Percentiles rank a stretch among this genome's conserved stretches.
Conservation (phyloP, 2,329 filamentous ascomycete genomes). For the Amphichorda felina region DNA sequence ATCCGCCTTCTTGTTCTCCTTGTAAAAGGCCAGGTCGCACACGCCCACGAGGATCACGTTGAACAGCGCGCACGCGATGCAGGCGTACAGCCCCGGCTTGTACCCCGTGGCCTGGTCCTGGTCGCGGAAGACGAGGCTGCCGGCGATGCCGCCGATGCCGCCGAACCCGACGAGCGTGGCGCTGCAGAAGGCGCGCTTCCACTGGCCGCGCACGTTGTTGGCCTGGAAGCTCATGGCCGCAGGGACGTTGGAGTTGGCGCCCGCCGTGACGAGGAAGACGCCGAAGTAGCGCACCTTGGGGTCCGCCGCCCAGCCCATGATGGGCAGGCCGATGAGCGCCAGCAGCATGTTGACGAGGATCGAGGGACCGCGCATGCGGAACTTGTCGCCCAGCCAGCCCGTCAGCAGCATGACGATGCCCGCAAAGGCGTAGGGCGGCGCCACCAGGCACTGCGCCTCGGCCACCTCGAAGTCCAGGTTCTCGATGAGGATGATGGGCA, state of each 20-base stretch:
- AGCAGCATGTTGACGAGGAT: slow-evolving; percentile 54
- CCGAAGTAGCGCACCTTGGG: slow-evolving; percentile 56
- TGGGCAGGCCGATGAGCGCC: slow-evolving; percentile 55
- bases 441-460: slow-evolving; percentile 56
- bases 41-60: slow-evolving; percentile 31
- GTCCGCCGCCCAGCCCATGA: slow-evolving; percentile 55
- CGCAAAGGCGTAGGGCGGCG: slow-evolving; percentile 56
- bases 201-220: slow-evolving; percentile 80
- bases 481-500: slow-evolving; percentile 58
- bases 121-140: slow-evolving; percentile 57
- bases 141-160: slow-evolving; percentile 67
- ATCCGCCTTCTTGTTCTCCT: slow-evolving; percentile 38
- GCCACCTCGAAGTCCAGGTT: slow-evolving; percentile 54
- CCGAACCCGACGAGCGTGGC: slow-evolving; percentile 67
- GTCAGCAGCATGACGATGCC: slow-evolving; percentile 48
- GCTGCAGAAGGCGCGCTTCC: slow-evolving; percentile 73
- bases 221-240: slow-evolving; percentile 68
- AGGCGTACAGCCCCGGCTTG: slow-evolving; percentile 41
- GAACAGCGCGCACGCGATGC: slow-evolving; percentile 36
- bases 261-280: slow-evolving; percentile 64
- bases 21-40: slow-evolving; percentile 26
- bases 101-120: slow-evolving; percentile 40
- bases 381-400: slow-evolving; percentile 56
- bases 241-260: slow-evolving; percentile 68
- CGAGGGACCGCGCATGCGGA: slow-evolving; percentile 52